These are phyloP conservation scores for Trichoderma sp. DNA, from an alignment of 2,329 filamentous ascomycete species.

Conservation along the genomic window DNA sequence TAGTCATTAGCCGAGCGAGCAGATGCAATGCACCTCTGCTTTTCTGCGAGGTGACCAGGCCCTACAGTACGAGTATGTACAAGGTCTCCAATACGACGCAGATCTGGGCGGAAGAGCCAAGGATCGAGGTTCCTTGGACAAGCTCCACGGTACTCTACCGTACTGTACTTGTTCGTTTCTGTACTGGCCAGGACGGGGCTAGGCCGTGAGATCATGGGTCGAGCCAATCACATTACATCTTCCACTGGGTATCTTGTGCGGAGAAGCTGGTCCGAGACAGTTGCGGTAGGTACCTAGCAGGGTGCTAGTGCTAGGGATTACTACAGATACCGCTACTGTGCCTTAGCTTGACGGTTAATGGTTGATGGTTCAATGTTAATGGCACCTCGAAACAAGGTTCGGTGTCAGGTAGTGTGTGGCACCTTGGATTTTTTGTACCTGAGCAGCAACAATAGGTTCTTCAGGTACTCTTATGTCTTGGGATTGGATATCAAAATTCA, in stretches of 20 bases:
- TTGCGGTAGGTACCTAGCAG: not conserved
- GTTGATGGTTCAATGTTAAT: not conserved
- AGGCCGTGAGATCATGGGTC: not conserved
- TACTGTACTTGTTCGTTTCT: not conserved
- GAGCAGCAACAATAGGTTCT: not conserved
- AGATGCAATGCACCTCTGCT: not conserved
- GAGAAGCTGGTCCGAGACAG: slow-evolving; percentile 5
- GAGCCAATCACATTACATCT: slow-evolving; percentile 9
- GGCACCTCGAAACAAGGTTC: not conserved
- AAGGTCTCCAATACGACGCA: slow-evolving; percentile 9
- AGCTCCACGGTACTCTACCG: not conserved
- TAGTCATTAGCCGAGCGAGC: not conserved
- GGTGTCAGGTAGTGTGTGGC: not conserved
- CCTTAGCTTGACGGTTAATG: not conserved
- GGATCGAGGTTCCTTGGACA: not conserved
- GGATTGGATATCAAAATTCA: not conserved
- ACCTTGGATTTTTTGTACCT: not conserved
- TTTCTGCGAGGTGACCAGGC: slow-evolving; percentile 1
- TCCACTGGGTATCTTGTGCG: not conserved
- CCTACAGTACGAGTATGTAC: not conserved
- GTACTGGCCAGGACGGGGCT: not conserved
- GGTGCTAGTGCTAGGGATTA: not conserved
- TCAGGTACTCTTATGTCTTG: not conserved
- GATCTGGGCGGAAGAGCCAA: not conserved
- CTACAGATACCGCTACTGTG: not conserved